phyloP scores from a whole-genome alignment of 306 rosid genomes.

The Malus orientalis region DNA sequence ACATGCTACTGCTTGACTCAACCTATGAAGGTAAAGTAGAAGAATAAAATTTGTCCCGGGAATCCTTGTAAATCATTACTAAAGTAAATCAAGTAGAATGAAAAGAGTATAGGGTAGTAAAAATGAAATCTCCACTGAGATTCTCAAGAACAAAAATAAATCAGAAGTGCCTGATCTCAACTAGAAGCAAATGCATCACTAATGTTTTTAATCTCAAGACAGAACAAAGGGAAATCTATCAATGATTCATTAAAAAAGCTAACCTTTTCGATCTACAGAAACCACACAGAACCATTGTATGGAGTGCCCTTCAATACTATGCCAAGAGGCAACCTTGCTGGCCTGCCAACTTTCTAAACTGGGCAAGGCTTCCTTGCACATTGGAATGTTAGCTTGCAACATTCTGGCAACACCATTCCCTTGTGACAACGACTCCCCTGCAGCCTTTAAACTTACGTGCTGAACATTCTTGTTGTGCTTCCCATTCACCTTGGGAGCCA shows the following conservation, averaged over 20 bases:
- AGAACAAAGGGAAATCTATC: background rate
- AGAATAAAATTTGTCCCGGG: background rate
- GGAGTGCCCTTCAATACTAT: constrained; percentile 76
- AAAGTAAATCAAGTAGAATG: background rate
- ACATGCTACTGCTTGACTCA: no score
- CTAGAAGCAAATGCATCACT: background rate
- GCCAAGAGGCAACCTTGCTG: constrained; percentile 86
- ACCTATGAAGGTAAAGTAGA: background rate
- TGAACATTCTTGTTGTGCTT: constrained; percentile 67
- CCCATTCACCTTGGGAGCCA: constrained; percentile 83
- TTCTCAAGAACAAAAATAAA: no score
- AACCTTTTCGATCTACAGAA: constrained; percentile 86
- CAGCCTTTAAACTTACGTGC: constrained; percentile 45
- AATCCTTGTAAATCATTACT: background rate
- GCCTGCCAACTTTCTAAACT: constrained; percentile 88
- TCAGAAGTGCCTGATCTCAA: no score
- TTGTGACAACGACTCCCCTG: constrained; percentile 52
- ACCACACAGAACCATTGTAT: constrained; percentile 80
- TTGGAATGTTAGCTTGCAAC: constrained; percentile 61
- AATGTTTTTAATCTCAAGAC: background rate
- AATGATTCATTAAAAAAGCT: background rate
- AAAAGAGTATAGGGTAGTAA: background rate
- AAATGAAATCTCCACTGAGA: no score
- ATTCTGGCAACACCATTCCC: constrained; percentile 55
- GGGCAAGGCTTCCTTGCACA: constrained; percentile 79